Evolutionary conservation across 441 rosid species (phyloP), one percentile per base, ranked within the genome.

Genomic region (Erodium texanum): DNA sequence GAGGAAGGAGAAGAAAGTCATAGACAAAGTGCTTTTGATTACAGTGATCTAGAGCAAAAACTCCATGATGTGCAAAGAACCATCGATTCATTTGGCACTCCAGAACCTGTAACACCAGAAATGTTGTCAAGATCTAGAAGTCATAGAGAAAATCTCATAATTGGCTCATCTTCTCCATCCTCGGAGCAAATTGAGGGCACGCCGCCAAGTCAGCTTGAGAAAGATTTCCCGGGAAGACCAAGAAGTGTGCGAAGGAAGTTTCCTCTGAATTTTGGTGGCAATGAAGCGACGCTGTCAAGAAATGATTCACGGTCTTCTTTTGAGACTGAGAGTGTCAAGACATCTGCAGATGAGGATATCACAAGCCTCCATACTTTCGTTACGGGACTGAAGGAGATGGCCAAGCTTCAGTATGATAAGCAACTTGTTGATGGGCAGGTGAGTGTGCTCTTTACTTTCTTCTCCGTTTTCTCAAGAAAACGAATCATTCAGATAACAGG

Each of bases 261-360:
- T 62, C 43, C 73, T 34, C 64, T 83, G 71, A 76, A 83, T 68
- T 74, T 75, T 72, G 79, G 70, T 68, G 59, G 34, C 48, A 74
- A 68, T 54, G 64, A 24, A 45, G 71, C 68, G 65, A 61, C 67
- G 2, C 15, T 63, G 36, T 23, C 66, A 12, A 63, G 66, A 24
- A 27, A 63, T 63, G 18, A 24, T n/a, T 63, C 66, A 0, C 66
- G 27, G 16, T 92, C 97, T 72, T 94, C 98, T 71, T 76, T 77
- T 7, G 96, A 79, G 70, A 85, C 93, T 78, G 77, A 70, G 74
- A 80, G 90, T 65, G 61, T 86, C 64, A 78, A 82, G 73, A 77
- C 70, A 38, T 80, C 83, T 66, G 76, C 71, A 22, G 91, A 86
- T 64, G 82, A 79, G 45, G 72, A 62, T 41, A 65, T 73, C 48